phyloP scores from a whole-genome alignment of 2,329 filamentous ascomycete genomes.

The Colletotrichum sp. region DNA sequence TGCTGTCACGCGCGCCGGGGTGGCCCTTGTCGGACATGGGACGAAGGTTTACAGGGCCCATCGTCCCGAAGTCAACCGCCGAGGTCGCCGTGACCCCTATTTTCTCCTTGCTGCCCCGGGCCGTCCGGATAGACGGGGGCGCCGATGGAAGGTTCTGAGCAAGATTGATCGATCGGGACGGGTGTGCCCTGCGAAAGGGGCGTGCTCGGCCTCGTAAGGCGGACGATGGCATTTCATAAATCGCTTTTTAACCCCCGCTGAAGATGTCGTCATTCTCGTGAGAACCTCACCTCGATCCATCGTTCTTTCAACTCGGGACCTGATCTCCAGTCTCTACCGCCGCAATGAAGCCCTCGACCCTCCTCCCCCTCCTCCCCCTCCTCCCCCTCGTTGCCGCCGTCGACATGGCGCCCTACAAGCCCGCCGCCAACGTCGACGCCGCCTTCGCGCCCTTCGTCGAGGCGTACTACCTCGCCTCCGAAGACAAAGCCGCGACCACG shows the following conservation, averaged over 20 bases:
- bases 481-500: neutral
- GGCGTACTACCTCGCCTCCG: slow-evolving; percentile 2
- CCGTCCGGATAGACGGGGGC: neutral
- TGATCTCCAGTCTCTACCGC: neutral
- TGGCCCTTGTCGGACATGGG: neutral
- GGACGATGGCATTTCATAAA: neutral
- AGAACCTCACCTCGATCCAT: neutral
- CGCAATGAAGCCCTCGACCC: neutral
- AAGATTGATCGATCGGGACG: neutral
- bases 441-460: neutral
- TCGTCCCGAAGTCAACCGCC: neutral
- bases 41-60: neutral
- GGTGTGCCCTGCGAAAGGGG: neutral
- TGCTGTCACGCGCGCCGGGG: neutral
- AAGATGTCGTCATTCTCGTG: neutral
- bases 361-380: neutral
- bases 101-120: neutral
- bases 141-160: neutral
- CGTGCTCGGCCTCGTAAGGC: neutral
- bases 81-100: neutral
- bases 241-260: accelerated
- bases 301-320: neutral
- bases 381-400: neutral
- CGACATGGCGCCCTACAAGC: neutral
- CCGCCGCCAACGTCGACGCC: neutral